phyloP scores from a whole-genome alignment of 2,329 filamentous ascomycete genomes.

The Hysterium pulicare region DNA sequence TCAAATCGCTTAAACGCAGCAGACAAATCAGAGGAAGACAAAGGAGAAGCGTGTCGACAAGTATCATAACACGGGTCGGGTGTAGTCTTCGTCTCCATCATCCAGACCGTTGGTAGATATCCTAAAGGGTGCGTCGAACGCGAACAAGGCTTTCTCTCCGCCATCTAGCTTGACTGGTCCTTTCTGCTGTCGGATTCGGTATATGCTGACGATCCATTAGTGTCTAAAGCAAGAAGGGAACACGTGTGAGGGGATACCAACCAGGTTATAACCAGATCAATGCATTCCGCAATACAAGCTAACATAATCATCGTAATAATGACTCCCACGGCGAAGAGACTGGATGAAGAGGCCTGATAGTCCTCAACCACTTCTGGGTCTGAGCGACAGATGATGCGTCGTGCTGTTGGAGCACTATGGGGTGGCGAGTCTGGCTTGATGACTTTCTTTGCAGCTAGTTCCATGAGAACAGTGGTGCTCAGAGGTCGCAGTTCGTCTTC shows the following conservation, averaged over 20 bases:
- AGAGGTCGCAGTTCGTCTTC: constrained; percentile 2
- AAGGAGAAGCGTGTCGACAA: not conserved
- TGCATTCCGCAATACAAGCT: constrained; percentile 2
- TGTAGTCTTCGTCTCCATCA: not conserved
- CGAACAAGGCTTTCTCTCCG: not conserved
- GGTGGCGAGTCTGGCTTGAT: not conserved
- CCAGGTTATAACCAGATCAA: not conserved
- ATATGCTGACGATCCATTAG: not conserved
- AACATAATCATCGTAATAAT: constrained; percentile 1
- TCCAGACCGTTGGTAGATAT: not conserved
- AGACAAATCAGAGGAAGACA: not conserved
- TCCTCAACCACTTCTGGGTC: not conserved
- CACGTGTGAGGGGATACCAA: not conserved
- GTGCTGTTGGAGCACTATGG: constrained; percentile 1
- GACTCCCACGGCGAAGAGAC: not conserved
- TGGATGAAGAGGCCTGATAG: not conserved
- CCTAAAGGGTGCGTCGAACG: not conserved
- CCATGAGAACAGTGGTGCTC: constrained; percentile 1
- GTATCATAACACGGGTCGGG: not conserved
- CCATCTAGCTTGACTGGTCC: not conserved
- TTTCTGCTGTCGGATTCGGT: not conserved
- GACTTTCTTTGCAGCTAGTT: not conserved
- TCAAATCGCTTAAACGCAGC: constrained; percentile 1
- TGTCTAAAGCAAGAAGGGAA: not conserved
- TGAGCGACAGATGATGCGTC: constrained; percentile 1